Conservation (phyloP, 2,329 filamentous ascomycete genomes). For the Xylaria sp. region DNA sequence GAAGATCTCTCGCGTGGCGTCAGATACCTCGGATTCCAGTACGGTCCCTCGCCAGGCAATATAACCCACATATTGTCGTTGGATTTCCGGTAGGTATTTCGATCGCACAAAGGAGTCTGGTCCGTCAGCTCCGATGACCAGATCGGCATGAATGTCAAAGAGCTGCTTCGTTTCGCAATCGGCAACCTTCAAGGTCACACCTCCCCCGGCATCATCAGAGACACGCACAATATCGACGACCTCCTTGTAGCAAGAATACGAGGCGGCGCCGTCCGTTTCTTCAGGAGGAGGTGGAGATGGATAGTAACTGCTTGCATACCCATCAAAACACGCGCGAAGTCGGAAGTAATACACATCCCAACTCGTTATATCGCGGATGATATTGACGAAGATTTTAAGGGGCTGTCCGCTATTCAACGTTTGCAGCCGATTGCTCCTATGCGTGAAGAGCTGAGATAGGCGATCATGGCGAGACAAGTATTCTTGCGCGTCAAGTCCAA, state of each 20-base stretch:
- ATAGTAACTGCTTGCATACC: slow-evolving; percentile 23
- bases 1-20: slow-evolving; percentile 16
- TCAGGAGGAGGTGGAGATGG: slow-evolving; percentile 7
- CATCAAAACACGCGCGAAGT: slow-evolving; percentile 34
- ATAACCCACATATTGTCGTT: slow-evolving; percentile 32
- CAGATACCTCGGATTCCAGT: slow-evolving; percentile 22
- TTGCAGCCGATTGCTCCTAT: slow-evolving; percentile 11
- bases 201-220: background rate
- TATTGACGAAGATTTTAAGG: slow-evolving; percentile 6
- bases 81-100: slow-evolving; percentile 24
- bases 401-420: background rate
- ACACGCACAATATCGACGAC: background rate
- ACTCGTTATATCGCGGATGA: slow-evolving; percentile 22
- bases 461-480: slow-evolving; percentile 25
- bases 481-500: slow-evolving; percentile 11
- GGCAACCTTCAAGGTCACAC: background rate
- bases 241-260: slow-evolving; percentile 2
- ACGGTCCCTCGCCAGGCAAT: slow-evolving; percentile 37
- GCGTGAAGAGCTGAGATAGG: background rate
- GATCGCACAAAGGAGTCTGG: slow-evolving; percentile 27
- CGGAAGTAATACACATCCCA: slow-evolving; percentile 35
- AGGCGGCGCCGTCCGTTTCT: slow-evolving; percentile 4
- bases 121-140: slow-evolving; percentile 34
- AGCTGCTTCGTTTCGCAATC: background rate
- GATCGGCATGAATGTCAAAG: slow-evolving; percentile 8